Evolutionary conservation across 768 basidiomycete species (phyloP).

Genomic region (Cantharellus anzutake): DNA sequence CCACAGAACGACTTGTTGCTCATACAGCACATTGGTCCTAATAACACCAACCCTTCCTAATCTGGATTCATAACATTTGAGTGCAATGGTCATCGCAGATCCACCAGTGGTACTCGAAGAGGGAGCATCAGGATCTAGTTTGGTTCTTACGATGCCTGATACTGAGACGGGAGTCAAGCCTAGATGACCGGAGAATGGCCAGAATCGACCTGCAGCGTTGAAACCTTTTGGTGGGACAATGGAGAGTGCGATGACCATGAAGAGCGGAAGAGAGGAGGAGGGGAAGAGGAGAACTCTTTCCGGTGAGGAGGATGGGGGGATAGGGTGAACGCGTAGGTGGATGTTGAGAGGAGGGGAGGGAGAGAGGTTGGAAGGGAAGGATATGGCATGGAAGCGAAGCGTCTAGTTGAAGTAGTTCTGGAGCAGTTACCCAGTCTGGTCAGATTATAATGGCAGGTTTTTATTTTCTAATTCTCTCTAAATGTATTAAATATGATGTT

Average conservation of each 20-base stretch:
- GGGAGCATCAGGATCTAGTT: conserved; percentile 38
- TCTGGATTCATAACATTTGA: conserved; percentile 70
- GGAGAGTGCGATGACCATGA: conserved; percentile 44
- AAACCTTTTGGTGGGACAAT: conserved; percentile 56
- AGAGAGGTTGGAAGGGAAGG: background rate
- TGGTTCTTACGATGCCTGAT: conserved; percentile 62
- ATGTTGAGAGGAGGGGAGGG: background rate
- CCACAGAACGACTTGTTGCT: conserved; percentile 51
- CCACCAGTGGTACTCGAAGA: conserved; percentile 26
- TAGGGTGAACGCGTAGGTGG: too few species aligned
- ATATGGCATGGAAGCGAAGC: background rate
- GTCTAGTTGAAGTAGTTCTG: background rate
- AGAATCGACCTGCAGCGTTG: conserved; percentile 39
- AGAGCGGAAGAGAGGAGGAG: conserved; percentile 2
- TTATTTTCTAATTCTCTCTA: too few species aligned
- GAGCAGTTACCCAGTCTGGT: background rate
- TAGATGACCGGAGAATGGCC: conserved; percentile 59
- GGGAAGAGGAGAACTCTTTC: background rate
- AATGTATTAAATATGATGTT: too few species aligned
- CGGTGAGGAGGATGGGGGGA: too few species aligned
- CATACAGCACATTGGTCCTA: conserved; percentile 48
- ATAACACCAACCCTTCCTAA: conserved; percentile 33
- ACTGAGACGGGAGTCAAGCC: conserved; percentile 63
- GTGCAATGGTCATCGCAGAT: conserved; percentile 47
- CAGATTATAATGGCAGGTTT: background rate